phyloP scores from a whole-genome alignment of 768 basidiomycete species.

The Mycena belliarum region DNA sequence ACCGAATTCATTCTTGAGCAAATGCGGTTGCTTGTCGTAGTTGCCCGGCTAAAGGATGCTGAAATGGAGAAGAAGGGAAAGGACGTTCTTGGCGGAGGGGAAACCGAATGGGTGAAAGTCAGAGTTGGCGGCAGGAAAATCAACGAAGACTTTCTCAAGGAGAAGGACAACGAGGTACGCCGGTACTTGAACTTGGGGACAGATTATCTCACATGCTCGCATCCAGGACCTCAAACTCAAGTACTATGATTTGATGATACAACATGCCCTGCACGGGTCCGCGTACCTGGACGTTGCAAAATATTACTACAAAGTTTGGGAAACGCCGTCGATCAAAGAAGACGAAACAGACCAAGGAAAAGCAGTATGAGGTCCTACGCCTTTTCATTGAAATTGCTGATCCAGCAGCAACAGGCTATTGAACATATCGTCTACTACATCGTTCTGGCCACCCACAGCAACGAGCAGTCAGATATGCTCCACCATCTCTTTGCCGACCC shows the following conservation, averaged over 20 bases:
- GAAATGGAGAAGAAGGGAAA: slow-evolving; percentile 66
- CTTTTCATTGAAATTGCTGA: slow-evolving; percentile 13
- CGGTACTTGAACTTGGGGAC: neutral
- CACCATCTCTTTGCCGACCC: slow-evolving; percentile 83
- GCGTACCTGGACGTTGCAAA: slow-evolving; percentile 93
- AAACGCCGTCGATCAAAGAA: slow-evolving; percentile 90
- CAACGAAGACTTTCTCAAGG: slow-evolving; percentile 90
- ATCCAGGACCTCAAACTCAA: slow-evolving; percentile 90
- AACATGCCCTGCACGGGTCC: slow-evolving; percentile 82
- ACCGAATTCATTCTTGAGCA: slow-evolving; percentile 98
- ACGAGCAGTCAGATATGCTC: slow-evolving; percentile 97
- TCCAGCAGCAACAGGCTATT: slow-evolving; percentile 58
- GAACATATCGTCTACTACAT: slow-evolving; percentile 96
- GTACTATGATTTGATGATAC: slow-evolving; percentile 96
- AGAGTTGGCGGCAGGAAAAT: slow-evolving; percentile 91
- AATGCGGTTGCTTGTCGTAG: slow-evolving; percentile 84
- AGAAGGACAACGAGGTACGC: slow-evolving; percentile 81
- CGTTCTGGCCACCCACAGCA: slow-evolving; percentile 90
- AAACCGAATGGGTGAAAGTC: slow-evolving; percentile 92
- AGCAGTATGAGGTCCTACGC: slow-evolving; percentile 45
- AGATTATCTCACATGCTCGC: neutral
- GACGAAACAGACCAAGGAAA: slow-evolving; percentile 72
- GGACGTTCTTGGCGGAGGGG: slow-evolving; percentile 66
- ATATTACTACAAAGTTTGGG: slow-evolving; percentile 96
- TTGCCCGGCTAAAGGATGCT: slow-evolving; percentile 75